Base-by-base conservation (phyloP, 2,329 filamentous ascomycete species). In the Emmonsiellopsis sp. region DNA sequence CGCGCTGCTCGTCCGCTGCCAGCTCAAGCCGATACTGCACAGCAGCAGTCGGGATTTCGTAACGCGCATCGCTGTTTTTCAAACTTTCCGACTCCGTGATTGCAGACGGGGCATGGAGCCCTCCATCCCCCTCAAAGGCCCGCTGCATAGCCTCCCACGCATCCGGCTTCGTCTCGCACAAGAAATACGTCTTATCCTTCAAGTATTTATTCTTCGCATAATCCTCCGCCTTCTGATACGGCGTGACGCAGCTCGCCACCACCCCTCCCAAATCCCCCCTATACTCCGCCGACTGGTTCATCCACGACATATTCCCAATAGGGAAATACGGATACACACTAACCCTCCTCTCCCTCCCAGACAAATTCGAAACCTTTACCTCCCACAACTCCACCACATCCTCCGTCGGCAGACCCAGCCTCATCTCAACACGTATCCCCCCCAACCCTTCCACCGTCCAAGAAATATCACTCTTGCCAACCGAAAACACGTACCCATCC, bases 251-350 rank as follows among this genome's bases (percentile, higher is more conserved):
- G 63, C 69, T 79, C 26, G 70, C 77, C 9, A 82, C 71, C 10
- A 82, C 69, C 26, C 75, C 79, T 20, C 69, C 68, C 16, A 80
- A 68, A 8, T 78, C 74, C 5, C 66, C 53, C 20, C 73, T 70
- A 69, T 76, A 81, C 57, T 78, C 75, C 37, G 75, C 78, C 34
- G 76, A 77, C 62, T 80, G 79, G 62, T 80, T 81, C 79, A 81
- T 82, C 79, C 79, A 81, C 11, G 79, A 81, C 77, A 80, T 80
- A 66, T 79, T 80, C n/a, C 79, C 79, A 51, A 81, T 72, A 37
- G 77, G 75, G 64, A 81, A 82, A 59, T 80, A 80, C 0, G 79
- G 78, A 55, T 79, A 80, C 32, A 81, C 65, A 62, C 76, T 78
- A 57, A 81, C 62, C 45, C 70, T 74, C 11, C 78, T 72, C 5